Base-by-base conservation (phyloP, 202 grass and related monocot genomes). In the Digitaria exilis region DNA sequence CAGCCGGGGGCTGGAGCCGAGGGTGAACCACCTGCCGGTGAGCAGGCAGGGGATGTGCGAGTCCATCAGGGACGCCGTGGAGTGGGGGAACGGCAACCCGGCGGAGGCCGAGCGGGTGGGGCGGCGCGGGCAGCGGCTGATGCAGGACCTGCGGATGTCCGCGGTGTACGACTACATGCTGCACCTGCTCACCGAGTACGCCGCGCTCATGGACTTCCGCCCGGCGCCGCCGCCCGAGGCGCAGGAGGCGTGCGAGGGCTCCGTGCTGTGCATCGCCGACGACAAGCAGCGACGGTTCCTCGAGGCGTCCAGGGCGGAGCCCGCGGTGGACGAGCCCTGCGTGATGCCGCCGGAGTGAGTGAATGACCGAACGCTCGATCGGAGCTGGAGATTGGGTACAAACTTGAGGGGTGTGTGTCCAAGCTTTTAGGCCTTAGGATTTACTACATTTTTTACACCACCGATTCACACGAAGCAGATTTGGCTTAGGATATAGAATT, bases 141-240 rank as follows among this genome's bases (percentile, higher is more conserved):
- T 94, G 96, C 63, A 91, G 69, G 92, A 93, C 16, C 73, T 94
- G 22, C 37, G 44, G 37, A 93, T 98, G 92, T 74, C 50, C 62
- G 30, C 72, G 50, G 87, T 98, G 1, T 98, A 98, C 50, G 93
- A 98, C 76, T 98, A 95, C 83, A 98, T 98, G 96, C 89, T 94
- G 14, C 96, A 95, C 78, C 87, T 98, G 59, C 78, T 95, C 19
- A 41, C 75, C 16, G 82, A 93, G 87, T 98, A 98, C 74, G 92
- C 93, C 0, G 24, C 52, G 64, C 85, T 98, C 85, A 76, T 88
- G 64, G 90, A 88, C 48, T 95, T 92, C 73, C 56, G 71, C 17
- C 96, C 92, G 16, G 51, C 4, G 43, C 79, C 88, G 39, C 86
- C 92, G 17, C 42, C 73, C n/a, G 61, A 77, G 3, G 90, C 96